phyloP scores from a whole-genome alignment of 371 early-diverging fungal genomes.

The Lichtheimia corymbifera region DNA sequence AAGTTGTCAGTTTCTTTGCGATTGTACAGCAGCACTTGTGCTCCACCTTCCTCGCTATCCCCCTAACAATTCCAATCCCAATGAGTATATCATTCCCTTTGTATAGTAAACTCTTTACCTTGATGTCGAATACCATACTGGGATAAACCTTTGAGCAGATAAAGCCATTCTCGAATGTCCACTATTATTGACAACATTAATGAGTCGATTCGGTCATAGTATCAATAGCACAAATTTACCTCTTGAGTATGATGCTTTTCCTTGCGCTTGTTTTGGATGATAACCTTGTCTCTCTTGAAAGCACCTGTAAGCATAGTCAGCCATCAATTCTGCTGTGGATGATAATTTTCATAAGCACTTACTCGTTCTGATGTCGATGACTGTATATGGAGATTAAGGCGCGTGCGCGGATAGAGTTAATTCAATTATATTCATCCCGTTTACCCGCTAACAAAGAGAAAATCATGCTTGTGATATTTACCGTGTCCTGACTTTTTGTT shows the following conservation, averaged over 20 bases:
- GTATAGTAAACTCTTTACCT: slow-evolving; percentile 19
- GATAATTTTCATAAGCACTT: neutral
- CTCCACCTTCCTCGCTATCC: slow-evolving; percentile 45
- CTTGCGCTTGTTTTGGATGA: slow-evolving; percentile 47
- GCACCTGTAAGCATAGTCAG: slow-evolving; percentile 26
- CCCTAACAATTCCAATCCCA: neutral
- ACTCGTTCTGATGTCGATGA: neutral
- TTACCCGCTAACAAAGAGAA: neutral
- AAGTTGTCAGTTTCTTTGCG: slow-evolving; percentile 47
- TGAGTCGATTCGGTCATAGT: too few species aligned
- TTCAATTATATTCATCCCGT: neutral
- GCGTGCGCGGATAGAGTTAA: too few species aligned
- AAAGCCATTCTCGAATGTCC: slow-evolving; percentile 45
- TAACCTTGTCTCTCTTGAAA: slow-evolving; percentile 47
- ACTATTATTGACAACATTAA: slow-evolving; percentile 25
- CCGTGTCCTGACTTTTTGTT: slow-evolving; percentile 54
- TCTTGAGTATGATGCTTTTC: slow-evolving; percentile 37
- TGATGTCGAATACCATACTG: slow-evolving; percentile 46
- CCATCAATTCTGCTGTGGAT: neutral
- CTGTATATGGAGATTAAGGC: neutral
- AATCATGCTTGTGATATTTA: slow-evolving; percentile 16
- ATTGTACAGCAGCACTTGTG: slow-evolving; percentile 45
- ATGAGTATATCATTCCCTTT: neutral
- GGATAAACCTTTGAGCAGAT: slow-evolving; percentile 45
- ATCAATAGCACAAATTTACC: slow-evolving; percentile 19